A percentile compares a stretch with the other conserved stretches of the same genome.
phyloP scores from a whole-genome alignment of 176 grass and related monocot genomes.

The Triticum aestivum region IWGSC_CS_RefSeq_v2.1 NC_057807.1:116764364-116764863 shows the following conservation, averaged over 20 bases:
- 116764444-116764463: slow-evolving; percentile 5
- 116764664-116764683: neutral
- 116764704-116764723: slow-evolving; percentile 12
- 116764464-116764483: neutral
- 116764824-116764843: neutral
- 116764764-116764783: neutral
- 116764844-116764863: neutral
- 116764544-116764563: neutral
- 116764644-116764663: neutral
- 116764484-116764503: neutral
- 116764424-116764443: slow-evolving; percentile 3
- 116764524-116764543: slow-evolving; percentile 10
- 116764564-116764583: neutral
- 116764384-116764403: neutral
- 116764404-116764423: neutral
- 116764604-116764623: neutral
- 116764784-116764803: neutral
- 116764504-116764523: neutral
- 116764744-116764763: slow-evolving; percentile 15
- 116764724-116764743: slow-evolving; percentile 3
- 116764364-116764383: neutral
- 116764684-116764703: slow-evolving; percentile 16
- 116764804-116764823: neutral
- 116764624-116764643: neutral
- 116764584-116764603: neutral